Evolutionary conservation across 495 filamentous ascomycete species (phyloP).

Genomic region (Trypethelium eluteriae): DNA sequence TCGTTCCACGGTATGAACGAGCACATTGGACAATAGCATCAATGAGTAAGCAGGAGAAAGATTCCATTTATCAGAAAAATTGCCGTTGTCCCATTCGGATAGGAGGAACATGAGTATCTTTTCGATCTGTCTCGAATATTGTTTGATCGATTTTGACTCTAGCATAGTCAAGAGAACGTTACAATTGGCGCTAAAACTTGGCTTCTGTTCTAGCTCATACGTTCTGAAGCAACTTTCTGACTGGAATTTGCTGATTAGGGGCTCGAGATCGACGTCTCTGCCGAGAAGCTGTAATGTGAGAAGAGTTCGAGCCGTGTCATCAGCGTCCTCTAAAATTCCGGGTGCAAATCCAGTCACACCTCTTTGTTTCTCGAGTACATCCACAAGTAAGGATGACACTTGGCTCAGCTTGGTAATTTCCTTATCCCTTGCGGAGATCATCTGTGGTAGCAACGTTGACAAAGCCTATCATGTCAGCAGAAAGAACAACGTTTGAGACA

Average conservation of each 20-base stretch:
- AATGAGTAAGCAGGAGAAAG: neutral
- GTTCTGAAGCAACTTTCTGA: constrained; percentile 35
- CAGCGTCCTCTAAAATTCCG: constrained; percentile 36
- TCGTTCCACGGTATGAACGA: neutral
- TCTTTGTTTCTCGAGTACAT: neutral
- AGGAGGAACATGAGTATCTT: neutral
- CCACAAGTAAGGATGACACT: no score
- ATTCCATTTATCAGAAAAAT: neutral
- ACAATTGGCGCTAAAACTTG: constrained; percentile 13
- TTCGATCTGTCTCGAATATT: neutral
- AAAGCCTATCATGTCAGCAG: no score
- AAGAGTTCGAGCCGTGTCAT: constrained; percentile 40
- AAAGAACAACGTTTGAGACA: neutral
- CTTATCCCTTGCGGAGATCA: neutral
- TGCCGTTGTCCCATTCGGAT: neutral
- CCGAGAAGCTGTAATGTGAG: constrained; percentile 32
- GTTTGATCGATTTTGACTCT: no score
- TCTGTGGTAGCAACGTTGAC: no score
- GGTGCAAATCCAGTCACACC: constrained; percentile 15
- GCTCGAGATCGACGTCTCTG: constrained; percentile 16
- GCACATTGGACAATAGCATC: neutral
- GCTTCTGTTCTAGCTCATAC: constrained; percentile 34
- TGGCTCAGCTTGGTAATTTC: no score
- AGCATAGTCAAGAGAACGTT: neutral
- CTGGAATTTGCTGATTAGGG: neutral